Conservation (phyloP, 129 eudicot species). For the Pulicaria dysenterica region DNA sequence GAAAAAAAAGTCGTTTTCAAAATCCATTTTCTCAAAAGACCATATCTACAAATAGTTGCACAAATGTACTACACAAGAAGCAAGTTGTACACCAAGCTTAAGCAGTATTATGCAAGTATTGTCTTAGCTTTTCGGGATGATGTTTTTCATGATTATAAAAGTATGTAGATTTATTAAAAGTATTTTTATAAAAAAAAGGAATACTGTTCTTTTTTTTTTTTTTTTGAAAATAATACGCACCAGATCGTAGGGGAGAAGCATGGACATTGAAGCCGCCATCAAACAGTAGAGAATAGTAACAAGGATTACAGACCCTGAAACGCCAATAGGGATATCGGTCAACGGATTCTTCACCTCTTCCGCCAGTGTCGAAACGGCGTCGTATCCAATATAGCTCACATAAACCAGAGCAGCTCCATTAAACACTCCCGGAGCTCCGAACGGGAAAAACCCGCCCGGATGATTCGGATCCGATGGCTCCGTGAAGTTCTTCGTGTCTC, state of each 20-base stretch:
- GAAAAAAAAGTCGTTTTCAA: slow-evolving; percentile 27
- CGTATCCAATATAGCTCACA: slow-evolving; percentile 90
- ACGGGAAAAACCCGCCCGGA: slow-evolving; percentile 80
- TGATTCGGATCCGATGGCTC: slow-evolving; percentile 59
- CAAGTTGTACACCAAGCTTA: slow-evolving; percentile 14
- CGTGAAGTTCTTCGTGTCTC: slow-evolving; percentile 70
- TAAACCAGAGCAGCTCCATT: slow-evolving; percentile 92
- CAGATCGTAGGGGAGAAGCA: slow-evolving; percentile 88
- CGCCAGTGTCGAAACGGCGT: slow-evolving; percentile 96
- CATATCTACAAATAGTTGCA: slow-evolving; percentile 23
- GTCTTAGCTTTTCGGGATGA: background rate
- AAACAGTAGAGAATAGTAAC: slow-evolving; percentile 89
- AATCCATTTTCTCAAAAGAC: slow-evolving; percentile 8
- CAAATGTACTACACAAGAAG: background rate
- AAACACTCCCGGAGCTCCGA: slow-evolving; percentile 81
- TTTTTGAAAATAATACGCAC: slow-evolving; percentile 38
- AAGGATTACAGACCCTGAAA: slow-evolving; percentile 80
- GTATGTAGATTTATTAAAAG: too few relatives aligned
- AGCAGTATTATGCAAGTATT: background rate
- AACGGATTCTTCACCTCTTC: slow-evolving; percentile 91
- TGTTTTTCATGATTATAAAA: too few relatives aligned
- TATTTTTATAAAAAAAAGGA: background rate
- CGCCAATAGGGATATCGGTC: slow-evolving; percentile 84
- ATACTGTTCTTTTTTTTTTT: background rate
- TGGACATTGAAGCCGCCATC: slow-evolving; percentile 97